Evolutionary conservation across 805 yeast species (phyloP).

Genomic region (Scheffersomyces lignosus): DNA sequence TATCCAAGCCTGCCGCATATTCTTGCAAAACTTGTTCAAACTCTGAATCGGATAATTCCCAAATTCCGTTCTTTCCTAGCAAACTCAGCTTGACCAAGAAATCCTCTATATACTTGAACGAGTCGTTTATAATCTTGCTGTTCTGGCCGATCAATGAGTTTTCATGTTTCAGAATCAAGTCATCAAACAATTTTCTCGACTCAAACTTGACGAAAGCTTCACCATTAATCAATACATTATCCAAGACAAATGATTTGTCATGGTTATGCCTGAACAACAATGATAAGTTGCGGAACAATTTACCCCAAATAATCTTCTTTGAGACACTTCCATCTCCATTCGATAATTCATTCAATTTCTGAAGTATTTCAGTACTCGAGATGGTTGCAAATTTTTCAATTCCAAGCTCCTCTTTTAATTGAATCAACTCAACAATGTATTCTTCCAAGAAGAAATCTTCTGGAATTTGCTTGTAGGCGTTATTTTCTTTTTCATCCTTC

Average conservation of each 20-base stretch:
- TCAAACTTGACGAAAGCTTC: constrained; percentile 27
- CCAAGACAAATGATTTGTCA: constrained; percentile 32
- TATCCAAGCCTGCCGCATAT: constrained; percentile 5
- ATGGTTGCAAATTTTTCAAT: constrained; percentile 16
- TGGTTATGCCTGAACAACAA: constrained; percentile 35
- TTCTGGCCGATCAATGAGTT: constrained; percentile 14
- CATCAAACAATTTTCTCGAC: constrained; percentile 8
- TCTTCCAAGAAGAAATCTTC: constrained; percentile 35
- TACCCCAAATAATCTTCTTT: constrained; percentile 21
- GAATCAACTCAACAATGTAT: constrained; percentile 27
- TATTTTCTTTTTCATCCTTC: not conserved
- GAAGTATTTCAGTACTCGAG: constrained; percentile 12
- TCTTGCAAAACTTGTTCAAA: constrained; percentile 10
- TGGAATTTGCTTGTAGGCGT: constrained; percentile 29
- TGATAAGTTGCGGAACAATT: constrained; percentile 30
- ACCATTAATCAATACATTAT: constrained; percentile 29
- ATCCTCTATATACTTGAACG: constrained; percentile 4
- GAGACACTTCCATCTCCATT: constrained; percentile 13
- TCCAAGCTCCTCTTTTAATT: constrained; percentile 19
- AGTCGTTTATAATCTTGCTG: constrained; percentile 11
- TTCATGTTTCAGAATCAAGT: constrained; percentile 3
- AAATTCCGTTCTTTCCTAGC: constrained; percentile 6
- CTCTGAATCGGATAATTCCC: constrained; percentile 12
- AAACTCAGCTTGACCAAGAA: constrained; percentile 6
- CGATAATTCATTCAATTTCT: constrained; percentile 14